Base-by-base conservation (phyloP, 2,329 filamentous ascomycete genomes). In the Ophiostoma ulmi region DNA sequence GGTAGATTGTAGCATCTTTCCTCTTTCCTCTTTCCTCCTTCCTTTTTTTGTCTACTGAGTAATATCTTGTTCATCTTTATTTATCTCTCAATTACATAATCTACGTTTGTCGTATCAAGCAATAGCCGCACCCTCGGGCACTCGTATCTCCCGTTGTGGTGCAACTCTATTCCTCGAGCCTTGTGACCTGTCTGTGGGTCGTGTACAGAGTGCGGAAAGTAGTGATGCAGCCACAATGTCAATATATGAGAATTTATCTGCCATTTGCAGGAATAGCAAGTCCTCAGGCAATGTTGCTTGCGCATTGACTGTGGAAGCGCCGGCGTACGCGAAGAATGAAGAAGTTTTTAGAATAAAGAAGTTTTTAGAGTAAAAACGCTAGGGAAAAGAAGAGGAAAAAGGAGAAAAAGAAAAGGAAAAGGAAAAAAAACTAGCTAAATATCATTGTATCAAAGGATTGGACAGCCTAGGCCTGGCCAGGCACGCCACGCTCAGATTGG, bases 401-500 rank as follows among this genome's bases (percentile, higher is more conserved):
- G 4, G 48, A n/a, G 48, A 6, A 58, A 11, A 7, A 58, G 13
- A 26, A 58, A 22, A 58, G n/a, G 26, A 22, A 8, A 55, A 55
- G 17, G 4, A 55, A 20, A 14, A 14, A 48, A 48, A 48, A 48
- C 44, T 48, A 48, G 44, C 20, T 20, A 10, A 13, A 3, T 13
- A 20, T 48, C 5, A 5, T 48, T 48, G 17, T 10, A 39, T 39
- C 44, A 48, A 48, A 48, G 8, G 11, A 14, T 17, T 44, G 39
- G 39, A 44, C 14, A 17, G 39, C 5, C 52, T 58, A 58, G 52
- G 61, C 31, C 61, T 20, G 61, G 61, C 14, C 26, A 38, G 61
- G 61, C 61, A 64, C 61, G 61, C 61, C 61, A 64, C 61, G 61
- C 61, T 38, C 41, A 58, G 36, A 36, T 67, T 38, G 61, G 58